These are phyloP conservation scores for Cladophialophora yegresii DNA, from an alignment of 2,329 filamentous ascomycete genomes.

Conservation along the genomic window DNA sequence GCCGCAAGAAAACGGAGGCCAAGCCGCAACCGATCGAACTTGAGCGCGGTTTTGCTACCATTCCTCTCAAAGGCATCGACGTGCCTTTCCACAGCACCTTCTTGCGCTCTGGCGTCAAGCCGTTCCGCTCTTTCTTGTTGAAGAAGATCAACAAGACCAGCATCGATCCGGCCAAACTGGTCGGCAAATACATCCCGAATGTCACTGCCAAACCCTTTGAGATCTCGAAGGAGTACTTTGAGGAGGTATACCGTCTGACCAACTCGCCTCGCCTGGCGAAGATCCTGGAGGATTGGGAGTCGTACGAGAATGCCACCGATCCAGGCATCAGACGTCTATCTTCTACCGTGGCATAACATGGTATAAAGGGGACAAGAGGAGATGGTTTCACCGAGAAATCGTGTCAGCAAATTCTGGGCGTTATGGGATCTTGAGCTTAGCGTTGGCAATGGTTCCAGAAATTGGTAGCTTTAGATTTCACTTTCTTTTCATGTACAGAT, in stretches of 20 bases:
- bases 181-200: slow-evolving; percentile 99
- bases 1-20: slow-evolving; percentile 79
- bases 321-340: slow-evolving; percentile 26
- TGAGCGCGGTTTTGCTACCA: slow-evolving; percentile 93
- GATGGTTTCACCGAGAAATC: neutral
- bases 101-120: slow-evolving; percentile 95
- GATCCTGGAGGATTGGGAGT: slow-evolving; percentile 79
- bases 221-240: slow-evolving; percentile 97
- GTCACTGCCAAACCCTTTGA: slow-evolving; percentile 95
- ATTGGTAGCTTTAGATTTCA: slow-evolving; percentile 25
- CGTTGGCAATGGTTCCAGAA: neutral
- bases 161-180: slow-evolving; percentile 92
- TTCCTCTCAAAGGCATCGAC: slow-evolving; percentile 94
- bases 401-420: neutral
- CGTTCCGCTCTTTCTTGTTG: slow-evolving; percentile 94
- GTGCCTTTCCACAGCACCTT: slow-evolving; percentile 98
- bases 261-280: slow-evolving; percentile 65
- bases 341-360: slow-evolving; percentile 30
- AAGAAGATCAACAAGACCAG: slow-evolving; percentile 99
- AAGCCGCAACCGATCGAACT: slow-evolving; percentile 89
- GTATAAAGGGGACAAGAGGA: neutral
- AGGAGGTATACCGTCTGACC: slow-evolving; percentile 94
- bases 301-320: slow-evolving; percentile 56
- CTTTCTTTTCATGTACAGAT: slow-evolving; percentile 20
- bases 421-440: slow-evolving; percentile 4